Evolutionary conservation across 2,329 filamentous ascomycete genomes (phyloP), one percentile per base, ranked within the genome.

Genomic region (Helicocarpus griseus): DNA sequence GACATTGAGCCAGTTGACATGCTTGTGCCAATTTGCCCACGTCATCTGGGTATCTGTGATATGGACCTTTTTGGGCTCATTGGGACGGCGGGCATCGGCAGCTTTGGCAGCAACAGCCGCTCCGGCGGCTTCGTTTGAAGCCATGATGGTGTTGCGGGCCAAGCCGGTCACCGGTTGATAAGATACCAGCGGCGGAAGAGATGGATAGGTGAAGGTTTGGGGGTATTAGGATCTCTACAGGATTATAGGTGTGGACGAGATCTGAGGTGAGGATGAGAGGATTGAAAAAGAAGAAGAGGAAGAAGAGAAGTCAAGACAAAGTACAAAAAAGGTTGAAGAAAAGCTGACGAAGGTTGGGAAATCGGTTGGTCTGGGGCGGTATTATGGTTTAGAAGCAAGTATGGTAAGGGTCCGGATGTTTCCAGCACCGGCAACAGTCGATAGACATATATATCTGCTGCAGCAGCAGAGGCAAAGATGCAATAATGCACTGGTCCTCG

Each of bases 1-100:
- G 56, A 87, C 83, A 70, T 95, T 95, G 59, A 95, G 78, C 89
- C 89, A 95, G 78, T 95, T 89, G 76, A 95, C 79, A 67, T 95
- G 89, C 74, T 90, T 85, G 73, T 89, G 83, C 87, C 87, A 93
- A 76, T 95, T 95, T 63, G 77, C 74, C 70, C 77, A 78, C 54
- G 87, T 95, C 61, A 94, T 84, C 53, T 86, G 85, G 57, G 81
- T 80, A 58, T 94, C 89, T 58, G 87, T 82, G 71, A 95, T 93
- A 71, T 95, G 89, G 64, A 85, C 79, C 74, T 94, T 95, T 75
- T 84, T 80, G 48, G 78, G 21, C 19, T 47, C 44, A 35, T 21
- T 47, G 19, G 11, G 5, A n/a, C 44, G 44, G 13, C 44, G 44
- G 17, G 44, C 9, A 35, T 41, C 31, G 17, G 31, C 17, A 7